Conservation (phyloP, 352 stramenopile species). For the Plasmopara halstedii region DNA sequence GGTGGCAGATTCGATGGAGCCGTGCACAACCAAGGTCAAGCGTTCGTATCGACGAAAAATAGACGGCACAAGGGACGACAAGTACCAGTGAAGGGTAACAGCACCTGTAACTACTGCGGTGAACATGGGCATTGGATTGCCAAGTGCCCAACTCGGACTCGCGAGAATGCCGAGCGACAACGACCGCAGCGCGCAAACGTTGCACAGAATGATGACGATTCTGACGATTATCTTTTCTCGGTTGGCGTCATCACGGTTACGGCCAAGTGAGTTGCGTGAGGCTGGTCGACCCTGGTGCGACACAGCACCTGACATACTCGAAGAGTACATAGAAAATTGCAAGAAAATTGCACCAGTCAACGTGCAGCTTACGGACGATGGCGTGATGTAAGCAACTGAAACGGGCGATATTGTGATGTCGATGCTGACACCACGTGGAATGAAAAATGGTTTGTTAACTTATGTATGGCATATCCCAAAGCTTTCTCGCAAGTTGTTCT, state of each 20-base stretch:
- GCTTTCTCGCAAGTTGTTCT: slow-evolving; percentile 9
- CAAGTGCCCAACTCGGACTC: background rate
- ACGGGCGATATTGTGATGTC: slow-evolving; percentile 16
- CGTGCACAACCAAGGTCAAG: background rate
- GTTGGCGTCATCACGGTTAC: background rate
- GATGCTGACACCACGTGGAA: slow-evolving; percentile 9
- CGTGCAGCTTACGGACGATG: slow-evolving; percentile 12
- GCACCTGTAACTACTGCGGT: slow-evolving; percentile 3
- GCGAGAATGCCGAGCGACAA: background rate
- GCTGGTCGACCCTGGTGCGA: slow-evolving; percentile 18
- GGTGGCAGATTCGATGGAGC: slow-evolving; percentile 1
- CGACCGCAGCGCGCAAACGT: slow-evolving; percentile 2
- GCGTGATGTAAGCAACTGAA: slow-evolving; percentile 6
- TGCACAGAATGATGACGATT: background rate
- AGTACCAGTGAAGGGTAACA: background rate
- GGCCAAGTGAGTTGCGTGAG: slow-evolving; percentile 7
- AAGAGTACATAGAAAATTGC: slow-evolving; percentile 17
- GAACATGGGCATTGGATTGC: slow-evolving; percentile 7
- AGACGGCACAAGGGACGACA: background rate
- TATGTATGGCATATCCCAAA: slow-evolving; percentile 8
- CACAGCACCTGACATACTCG: slow-evolving; percentile 15
- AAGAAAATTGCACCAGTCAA: slow-evolving; percentile 12
- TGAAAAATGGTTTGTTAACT: slow-evolving; percentile 13
- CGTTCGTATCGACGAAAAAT: slow-evolving; percentile 2
- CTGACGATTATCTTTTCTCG: slow-evolving; percentile 7